phyloP scores from a whole-genome alignment of 2,329 filamentous ascomycete species.

The Botrytis paeoniae region DNA sequence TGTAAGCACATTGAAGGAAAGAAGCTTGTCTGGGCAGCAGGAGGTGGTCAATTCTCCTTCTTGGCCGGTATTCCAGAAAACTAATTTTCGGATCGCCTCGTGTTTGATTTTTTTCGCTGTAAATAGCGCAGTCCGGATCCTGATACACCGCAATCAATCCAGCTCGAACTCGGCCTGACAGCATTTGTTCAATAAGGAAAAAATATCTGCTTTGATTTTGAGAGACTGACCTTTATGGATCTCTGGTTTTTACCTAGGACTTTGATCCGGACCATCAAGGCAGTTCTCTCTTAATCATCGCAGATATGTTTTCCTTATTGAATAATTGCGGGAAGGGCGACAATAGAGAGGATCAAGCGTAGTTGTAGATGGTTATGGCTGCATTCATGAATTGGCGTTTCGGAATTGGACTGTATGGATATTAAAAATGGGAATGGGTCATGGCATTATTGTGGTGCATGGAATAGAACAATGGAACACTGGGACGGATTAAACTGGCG shows the following conservation, averaged over 20 bases:
- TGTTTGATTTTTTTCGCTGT: constrained; percentile 6
- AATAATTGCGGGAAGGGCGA: background rate
- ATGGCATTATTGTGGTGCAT: background rate
- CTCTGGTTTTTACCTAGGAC: constrained; percentile 16
- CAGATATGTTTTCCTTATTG: background rate
- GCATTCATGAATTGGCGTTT: constrained; percentile 9
- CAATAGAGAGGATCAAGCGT: background rate
- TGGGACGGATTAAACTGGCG: background rate
- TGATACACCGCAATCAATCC: background rate
- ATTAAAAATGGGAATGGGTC: background rate
- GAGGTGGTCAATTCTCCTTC: constrained; percentile 77
- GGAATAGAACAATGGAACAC: background rate
- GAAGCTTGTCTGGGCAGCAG: constrained; percentile 71
- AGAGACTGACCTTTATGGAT: constrained; percentile 10
- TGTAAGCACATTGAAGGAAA: constrained; percentile 77
- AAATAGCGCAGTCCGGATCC: background rate
- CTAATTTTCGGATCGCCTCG: background rate
- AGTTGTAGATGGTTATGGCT: background rate
- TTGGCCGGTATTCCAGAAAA: constrained; percentile 44
- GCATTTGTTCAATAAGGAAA: background rate
- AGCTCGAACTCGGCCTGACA: constrained; percentile 9
- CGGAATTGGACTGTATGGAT: constrained; percentile 6
- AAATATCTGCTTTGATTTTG: background rate
- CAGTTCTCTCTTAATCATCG: background rate
- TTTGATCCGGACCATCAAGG: constrained; percentile 16